phyloP scores from a whole-genome alignment of 2,329 filamentous ascomycete species.

The Arthrobotrys conoides region DNA sequence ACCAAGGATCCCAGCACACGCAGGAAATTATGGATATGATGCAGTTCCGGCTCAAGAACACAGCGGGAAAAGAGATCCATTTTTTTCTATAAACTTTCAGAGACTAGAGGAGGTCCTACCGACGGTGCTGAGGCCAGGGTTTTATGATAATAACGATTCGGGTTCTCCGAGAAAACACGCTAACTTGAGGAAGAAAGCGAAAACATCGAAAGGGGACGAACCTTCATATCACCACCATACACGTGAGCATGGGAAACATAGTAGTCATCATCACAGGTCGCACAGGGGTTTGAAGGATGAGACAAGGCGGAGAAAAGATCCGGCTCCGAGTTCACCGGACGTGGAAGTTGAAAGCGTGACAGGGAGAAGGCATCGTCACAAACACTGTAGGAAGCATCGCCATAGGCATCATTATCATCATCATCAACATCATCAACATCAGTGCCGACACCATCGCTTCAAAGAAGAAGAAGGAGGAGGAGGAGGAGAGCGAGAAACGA shows the following conservation, averaged over 20 bases:
- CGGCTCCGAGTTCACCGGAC: not conserved
- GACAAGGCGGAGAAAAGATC: not conserved
- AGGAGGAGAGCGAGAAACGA: not conserved
- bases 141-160: not conserved
- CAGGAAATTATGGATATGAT: slow-evolving; percentile 3
- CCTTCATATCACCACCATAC: not conserved
- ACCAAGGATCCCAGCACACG: slow-evolving; percentile 28
- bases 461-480: not conserved
- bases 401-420: too few species aligned
- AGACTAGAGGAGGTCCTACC: not conserved
- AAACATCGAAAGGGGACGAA: not conserved
- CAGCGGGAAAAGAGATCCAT: not conserved
- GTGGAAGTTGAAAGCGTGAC: slow-evolving; percentile 1
- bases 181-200: not conserved
- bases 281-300: not conserved
- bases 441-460: not conserved
- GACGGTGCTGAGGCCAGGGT: not conserved
- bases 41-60: not conserved
- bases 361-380: not conserved
- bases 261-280: not conserved
- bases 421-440: too few species aligned
- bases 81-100: not conserved
- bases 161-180: not conserved
- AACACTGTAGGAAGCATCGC: slow-evolving; percentile 33
- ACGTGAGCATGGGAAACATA: not conserved